Evolutionary conservation across 73 alveolate genomes (phyloP).

Genomic region (Durusdinium trenchii): DNA sequence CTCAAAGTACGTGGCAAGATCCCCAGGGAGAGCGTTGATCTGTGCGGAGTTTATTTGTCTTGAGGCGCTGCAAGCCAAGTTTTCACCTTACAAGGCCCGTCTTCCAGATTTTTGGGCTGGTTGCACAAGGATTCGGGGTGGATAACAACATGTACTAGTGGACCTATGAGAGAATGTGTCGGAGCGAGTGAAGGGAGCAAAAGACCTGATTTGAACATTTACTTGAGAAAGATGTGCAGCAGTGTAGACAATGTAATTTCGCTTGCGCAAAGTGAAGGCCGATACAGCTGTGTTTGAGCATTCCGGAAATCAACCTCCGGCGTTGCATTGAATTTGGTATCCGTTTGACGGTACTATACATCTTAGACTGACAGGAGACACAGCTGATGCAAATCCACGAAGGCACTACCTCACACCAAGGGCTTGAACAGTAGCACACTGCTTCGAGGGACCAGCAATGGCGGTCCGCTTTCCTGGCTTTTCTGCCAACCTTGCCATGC

Average conservation of each 20-base stretch:
- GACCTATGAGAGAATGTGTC: neutral
- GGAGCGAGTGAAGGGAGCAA: neutral
- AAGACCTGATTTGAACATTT: no score
- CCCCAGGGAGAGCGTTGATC: neutral
- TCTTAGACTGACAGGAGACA: neutral
- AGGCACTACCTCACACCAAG: neutral
- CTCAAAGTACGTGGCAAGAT: neutral
- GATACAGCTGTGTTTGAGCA: neutral
- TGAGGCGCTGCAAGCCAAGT: neutral
- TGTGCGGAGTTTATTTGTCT: neutral
- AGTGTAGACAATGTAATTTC: no score
- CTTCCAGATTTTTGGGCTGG: no score
- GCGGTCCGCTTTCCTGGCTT: conserved; percentile 77
- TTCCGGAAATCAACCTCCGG: neutral
- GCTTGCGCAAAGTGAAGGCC: neutral
- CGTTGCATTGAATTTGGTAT: neutral
- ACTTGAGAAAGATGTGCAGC: no score
- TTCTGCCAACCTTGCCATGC: conserved; percentile 92
- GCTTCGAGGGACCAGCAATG: neutral
- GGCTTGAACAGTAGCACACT: neutral
- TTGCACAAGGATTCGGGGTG: no score
- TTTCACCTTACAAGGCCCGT: conserved; percentile 53
- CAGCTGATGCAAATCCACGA: neutral
- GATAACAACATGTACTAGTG: neutral
- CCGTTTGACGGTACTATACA: neutral